Conservation (phyloP, 139 green algal species). For the Bryopsis sp. region DNA sequence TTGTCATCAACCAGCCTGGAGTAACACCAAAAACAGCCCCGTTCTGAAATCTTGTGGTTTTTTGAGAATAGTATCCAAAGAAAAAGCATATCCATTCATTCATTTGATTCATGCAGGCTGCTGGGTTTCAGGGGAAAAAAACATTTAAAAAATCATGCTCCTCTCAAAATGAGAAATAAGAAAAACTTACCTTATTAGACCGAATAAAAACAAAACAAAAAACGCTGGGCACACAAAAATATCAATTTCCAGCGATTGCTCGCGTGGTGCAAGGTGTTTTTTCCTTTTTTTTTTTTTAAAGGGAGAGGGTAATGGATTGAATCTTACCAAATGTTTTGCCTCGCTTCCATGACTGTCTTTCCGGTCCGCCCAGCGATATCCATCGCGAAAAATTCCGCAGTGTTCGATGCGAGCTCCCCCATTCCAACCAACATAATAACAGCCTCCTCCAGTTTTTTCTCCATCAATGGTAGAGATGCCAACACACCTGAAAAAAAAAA, state of each 20-base stretch:
- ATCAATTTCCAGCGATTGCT: too few relatives aligned
- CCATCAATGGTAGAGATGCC: constrained; percentile 50
- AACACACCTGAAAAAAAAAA: too few relatives aligned
- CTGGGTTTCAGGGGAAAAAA: constrained; percentile 1
- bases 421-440: constrained; percentile 56
- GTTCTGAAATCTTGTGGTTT: background rate
- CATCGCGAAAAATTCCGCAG: constrained; percentile 71
- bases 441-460: constrained; percentile 46
- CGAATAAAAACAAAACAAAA: background rate
- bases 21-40: background rate
- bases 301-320: too few relatives aligned
- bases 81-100: background rate
- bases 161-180: background rate
- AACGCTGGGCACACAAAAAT: background rate
- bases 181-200: background rate
- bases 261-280: too few relatives aligned
- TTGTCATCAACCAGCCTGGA: constrained; percentile 14
- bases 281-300: too few relatives aligned
- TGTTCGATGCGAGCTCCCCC: constrained; percentile 38
- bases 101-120: background rate
- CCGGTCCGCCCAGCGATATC: constrained; percentile 42
- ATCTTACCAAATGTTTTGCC: constrained; percentile 29
- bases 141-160: background rate
- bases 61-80: too few relatives aligned
- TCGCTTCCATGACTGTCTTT: constrained; percentile 58